Evolutionary conservation across 176 grass and related monocot species (phyloP).

Genomic region (Oryza punctata): DNA sequence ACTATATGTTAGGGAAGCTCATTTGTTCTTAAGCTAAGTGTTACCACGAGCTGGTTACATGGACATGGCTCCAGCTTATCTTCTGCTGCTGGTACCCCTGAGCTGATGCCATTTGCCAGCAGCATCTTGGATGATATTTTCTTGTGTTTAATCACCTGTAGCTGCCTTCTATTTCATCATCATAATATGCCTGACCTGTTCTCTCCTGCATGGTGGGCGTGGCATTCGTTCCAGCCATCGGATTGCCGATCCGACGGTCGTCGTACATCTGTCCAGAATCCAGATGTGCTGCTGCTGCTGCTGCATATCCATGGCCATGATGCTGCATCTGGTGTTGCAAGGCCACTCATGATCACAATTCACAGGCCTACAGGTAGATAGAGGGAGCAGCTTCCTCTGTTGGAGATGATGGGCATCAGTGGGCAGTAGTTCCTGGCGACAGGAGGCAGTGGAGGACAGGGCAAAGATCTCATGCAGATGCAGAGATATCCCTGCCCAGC

Average conservation of each 20-base stretch:
- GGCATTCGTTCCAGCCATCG: neutral
- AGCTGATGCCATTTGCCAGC: neutral
- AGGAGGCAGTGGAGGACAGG: neutral
- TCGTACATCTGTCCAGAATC: neutral
- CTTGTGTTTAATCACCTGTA: neutral
- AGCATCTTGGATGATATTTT: neutral
- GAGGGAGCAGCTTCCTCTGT: neutral
- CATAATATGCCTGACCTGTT: neutral
- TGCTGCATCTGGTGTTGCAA: neutral
- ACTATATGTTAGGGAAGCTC: neutral
- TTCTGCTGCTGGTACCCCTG: neutral
- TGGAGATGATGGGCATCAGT: constrained; percentile 3
- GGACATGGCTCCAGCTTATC: neutral
- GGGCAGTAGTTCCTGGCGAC: neutral
- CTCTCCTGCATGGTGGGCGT: neutral
- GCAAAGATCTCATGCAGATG: constrained; percentile 2
- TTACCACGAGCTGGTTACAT: neutral
- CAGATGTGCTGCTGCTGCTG: neutral
- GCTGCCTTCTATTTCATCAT: neutral
- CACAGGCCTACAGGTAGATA: neutral
- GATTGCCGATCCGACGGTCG: neutral
- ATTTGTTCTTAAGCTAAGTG: neutral
- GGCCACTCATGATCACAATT: neutral
- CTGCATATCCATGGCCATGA: neutral
- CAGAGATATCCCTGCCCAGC: neutral